These are phyloP conservation scores for Zanthoxylum bungeanum DNA, from an alignment of 345 rosid genomes.

Conservation along the genomic window DNA sequence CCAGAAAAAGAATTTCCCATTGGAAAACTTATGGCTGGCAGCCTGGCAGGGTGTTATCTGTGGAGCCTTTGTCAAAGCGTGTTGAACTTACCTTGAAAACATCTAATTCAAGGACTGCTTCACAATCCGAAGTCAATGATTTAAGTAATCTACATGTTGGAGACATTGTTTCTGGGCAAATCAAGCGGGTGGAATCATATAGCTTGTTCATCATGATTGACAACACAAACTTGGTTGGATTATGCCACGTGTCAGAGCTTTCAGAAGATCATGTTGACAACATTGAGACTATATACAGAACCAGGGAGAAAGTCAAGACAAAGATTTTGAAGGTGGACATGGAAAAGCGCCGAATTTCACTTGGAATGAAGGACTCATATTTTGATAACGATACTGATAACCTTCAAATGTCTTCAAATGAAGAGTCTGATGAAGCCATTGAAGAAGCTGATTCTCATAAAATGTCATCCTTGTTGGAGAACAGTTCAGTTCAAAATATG, in stretches of 20 bases:
- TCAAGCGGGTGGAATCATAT: conserved; percentile 77
- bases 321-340: conserved; percentile 85
- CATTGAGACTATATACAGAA: conserved; percentile 52
- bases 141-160: conserved; percentile 58
- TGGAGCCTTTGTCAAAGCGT: conserved; percentile 79
- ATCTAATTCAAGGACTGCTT: conserved; percentile 29
- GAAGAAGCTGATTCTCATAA: conserved; percentile 37
- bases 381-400: conserved; percentile 25
- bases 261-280: conserved; percentile 59
- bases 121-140: conserved; percentile 52
- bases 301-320: conserved; percentile 73
- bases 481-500: conserved; percentile 26
- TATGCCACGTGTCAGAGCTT: conserved; percentile 83
- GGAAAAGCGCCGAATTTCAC: conserved; percentile 77
- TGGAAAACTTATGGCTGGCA: conserved; percentile 83
- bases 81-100: conserved; percentile 84
- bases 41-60: conserved; percentile 89
- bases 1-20: conserved; percentile 82
- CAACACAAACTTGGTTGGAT: conserved; percentile 77
- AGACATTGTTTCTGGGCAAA: conserved; percentile 54
- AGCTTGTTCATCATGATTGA: conserved; percentile 72
- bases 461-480: conserved; percentile 16
- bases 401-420: conserved; percentile 26
- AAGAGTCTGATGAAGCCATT: conserved; percentile 39
- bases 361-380: conserved; percentile 77